Base-by-base conservation (phyloP, 768 basidiomycete genomes). In the Hemileccinum impolitum region DNA sequence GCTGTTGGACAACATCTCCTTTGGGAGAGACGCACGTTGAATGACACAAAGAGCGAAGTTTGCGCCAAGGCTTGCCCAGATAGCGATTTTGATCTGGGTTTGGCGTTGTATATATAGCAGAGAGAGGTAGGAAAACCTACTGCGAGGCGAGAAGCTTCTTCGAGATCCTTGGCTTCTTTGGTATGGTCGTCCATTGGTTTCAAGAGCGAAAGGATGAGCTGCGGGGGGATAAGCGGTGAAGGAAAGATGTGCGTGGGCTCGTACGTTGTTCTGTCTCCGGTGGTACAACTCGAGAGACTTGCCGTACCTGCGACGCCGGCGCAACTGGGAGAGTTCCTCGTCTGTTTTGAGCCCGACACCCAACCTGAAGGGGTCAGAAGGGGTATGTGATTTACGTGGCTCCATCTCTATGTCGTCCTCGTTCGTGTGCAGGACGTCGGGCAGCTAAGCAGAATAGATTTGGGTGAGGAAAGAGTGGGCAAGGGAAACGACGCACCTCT, bases 161-260 rank as follows among this genome's bases (percentile, higher is more conserved):
- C 86, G 28, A 84, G 81, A 12, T 77, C 74, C 51, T 75, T 78
- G 14, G 92, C 93, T 58, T 95, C 90, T 43, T 81, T 78, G 0
- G 91, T 91, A 60, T 94, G 89, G 30, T 86, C 84, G 31, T 92
- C 88, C 81, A 98, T 87, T 1, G 93, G 81, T 68, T 95, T 96
- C 30, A 98, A 77, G 52, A 97, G 70, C n/a, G 81, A 78, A n/a
- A 71, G 64, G 53, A 98, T 95, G 51, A 94, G 85, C 88, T 95
- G 59, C 37, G 17, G 51, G n/a, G n/a, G 32, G 4, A 30, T 30
- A 30, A 30, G 28, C 8, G 11, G 28, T 26, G 36, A 40, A 51
- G 39, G 45, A 43, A 14, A 28, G 32, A 56, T 18, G 1, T 31
- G 38, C 61, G 15, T 43, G 19, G 25, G 28, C 25, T n/a, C 79